phyloP scores from a whole-genome alignment of 1,139 yeast species.

The Sugiyamaella novakii region DNA sequence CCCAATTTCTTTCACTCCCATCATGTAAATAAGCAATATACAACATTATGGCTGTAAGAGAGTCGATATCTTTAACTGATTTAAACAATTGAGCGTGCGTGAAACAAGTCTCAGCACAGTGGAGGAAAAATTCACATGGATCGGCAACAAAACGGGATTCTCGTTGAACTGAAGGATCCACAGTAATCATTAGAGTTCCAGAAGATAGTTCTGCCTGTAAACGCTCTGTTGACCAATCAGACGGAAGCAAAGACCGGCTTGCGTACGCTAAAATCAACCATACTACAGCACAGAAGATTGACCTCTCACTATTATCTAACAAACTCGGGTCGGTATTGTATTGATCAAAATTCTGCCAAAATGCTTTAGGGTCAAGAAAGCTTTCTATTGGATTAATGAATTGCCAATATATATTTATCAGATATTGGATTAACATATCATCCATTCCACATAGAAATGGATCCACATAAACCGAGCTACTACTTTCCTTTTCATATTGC shows the following conservation, averaged over 20 bases:
- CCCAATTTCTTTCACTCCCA: conserved; percentile 27
- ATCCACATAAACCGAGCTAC: conserved; percentile 14
- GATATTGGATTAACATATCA: conserved; percentile 15
- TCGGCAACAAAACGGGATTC: conserved; percentile 24
- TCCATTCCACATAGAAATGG: conserved; percentile 25
- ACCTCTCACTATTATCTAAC: conserved; percentile 1
- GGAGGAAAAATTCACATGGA: conserved; percentile 27
- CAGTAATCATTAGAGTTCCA: conserved; percentile 20
- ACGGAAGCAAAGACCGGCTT: conserved; percentile 20
- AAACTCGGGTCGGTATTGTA: conserved; percentile 4
- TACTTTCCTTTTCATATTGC: conserved; percentile 17
- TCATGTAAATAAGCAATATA: conserved; percentile 25
- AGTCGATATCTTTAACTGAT: conserved; percentile 20
- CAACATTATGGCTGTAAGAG: conserved; percentile 22
- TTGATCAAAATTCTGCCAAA: conserved; percentile 22
- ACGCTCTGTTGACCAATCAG: conserved; percentile 17
- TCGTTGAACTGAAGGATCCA: conserved; percentile 20
- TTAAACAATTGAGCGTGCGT: conserved; percentile 20
- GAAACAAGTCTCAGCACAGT: conserved; percentile 25
- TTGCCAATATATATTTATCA: conserved; percentile 24
- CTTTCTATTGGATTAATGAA: conserved; percentile 24
- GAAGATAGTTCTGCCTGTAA: conserved; percentile 18
- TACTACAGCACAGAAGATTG: conserved; percentile 12
- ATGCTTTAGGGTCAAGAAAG: conserved; percentile 18
- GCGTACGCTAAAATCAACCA: conserved; percentile 24